A percentile compares a stretch with the other conserved stretches of the same genome.
Conservation (phyloP, 2,329 filamentous ascomycete species). For the Mariannaea sp. region DNA sequence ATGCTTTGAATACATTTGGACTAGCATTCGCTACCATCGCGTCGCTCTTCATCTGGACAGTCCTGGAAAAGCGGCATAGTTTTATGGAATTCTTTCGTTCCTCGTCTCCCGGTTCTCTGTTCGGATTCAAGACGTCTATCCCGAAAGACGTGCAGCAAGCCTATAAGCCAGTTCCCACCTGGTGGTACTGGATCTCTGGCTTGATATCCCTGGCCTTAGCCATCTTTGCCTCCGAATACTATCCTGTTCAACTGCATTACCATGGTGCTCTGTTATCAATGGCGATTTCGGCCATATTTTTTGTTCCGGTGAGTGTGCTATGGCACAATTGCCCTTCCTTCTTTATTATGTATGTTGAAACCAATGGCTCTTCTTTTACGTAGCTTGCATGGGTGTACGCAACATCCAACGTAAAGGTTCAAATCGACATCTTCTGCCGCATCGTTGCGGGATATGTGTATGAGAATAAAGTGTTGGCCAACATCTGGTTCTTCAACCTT, state of each 20-base stretch:
- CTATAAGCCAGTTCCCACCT: conserved; percentile 29
- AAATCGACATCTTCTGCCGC: conserved; percentile 51
- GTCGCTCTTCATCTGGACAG: conserved; percentile 41
- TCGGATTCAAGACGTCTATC: not conserved
- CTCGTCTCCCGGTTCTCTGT: too few relatives aligned
- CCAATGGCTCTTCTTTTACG: too few relatives aligned
- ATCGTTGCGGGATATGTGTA: conserved; percentile 52
- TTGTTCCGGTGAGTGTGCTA: conserved; percentile 50
- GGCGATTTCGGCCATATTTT: conserved; percentile 37
- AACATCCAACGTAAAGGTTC: conserved; percentile 50
- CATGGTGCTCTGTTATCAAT: conserved; percentile 40
- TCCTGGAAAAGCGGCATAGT: conserved; percentile 39
- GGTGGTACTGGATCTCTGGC: conserved; percentile 35
- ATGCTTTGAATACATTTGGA: conserved; percentile 55
- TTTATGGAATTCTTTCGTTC: too few relatives aligned
- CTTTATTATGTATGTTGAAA: too few relatives aligned
- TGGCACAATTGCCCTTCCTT: too few relatives aligned
- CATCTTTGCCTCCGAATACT: conserved; percentile 40
- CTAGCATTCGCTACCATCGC: conserved; percentile 58
- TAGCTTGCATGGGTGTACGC: conserved; percentile 44
- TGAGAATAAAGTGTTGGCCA: conserved; percentile 48
- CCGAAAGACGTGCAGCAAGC: conserved; percentile 19
- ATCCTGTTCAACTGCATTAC: conserved; percentile 40
- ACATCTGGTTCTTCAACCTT: conserved; percentile 46
- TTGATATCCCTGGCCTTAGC: conserved; percentile 34